A percentile compares a stretch with the other conserved stretches of the same genome.
Evolutionary conservation across 179 eudicot genomes (phyloP).

Genomic region (Vitellaria paradoxa): DNA sequence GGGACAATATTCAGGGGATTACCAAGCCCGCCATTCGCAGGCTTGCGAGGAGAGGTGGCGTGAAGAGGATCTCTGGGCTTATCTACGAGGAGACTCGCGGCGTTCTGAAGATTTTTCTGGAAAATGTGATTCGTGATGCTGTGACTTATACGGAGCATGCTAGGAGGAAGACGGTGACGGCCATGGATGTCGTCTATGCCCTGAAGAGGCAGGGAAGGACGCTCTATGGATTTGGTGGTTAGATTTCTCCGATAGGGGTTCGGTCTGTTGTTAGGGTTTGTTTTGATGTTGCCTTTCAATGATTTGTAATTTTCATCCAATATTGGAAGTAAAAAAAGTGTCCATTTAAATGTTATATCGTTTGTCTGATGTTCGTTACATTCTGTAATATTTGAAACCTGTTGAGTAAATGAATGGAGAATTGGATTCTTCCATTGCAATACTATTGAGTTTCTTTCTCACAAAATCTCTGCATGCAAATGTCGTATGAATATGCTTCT

Average conservation of each 20-base stretch:
- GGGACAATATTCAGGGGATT: constrained; percentile 37
- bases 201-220: constrained; percentile 39
- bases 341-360: too few species aligned
- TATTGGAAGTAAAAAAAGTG: too few species aligned
- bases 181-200: constrained; percentile 34
- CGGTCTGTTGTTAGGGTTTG: too few species aligned
- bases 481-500: too few species aligned
- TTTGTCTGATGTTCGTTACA: too few species aligned
- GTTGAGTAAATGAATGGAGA: too few species aligned
- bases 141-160: constrained; percentile 33
- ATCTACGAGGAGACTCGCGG: constrained; percentile 33
- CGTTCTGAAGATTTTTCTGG: constrained; percentile 24
- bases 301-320: not conserved
- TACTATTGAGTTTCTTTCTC: too few species aligned
- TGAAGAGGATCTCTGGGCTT: constrained; percentile 31
- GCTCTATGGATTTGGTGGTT: constrained; percentile 29
- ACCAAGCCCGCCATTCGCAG: constrained; percentile 33
- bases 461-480: too few species aligned
- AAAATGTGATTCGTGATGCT: constrained; percentile 25
- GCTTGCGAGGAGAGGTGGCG: constrained; percentile 29
- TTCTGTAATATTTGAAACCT: too few species aligned
- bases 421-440: too few species aligned
- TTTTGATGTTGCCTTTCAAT: not conserved
- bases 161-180: constrained; percentile 33
- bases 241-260: not conserved